Evolutionary conservation across 2,329 filamentous ascomycete genomes (phyloP).

Genomic region (Fusarium floridanum): DNA sequence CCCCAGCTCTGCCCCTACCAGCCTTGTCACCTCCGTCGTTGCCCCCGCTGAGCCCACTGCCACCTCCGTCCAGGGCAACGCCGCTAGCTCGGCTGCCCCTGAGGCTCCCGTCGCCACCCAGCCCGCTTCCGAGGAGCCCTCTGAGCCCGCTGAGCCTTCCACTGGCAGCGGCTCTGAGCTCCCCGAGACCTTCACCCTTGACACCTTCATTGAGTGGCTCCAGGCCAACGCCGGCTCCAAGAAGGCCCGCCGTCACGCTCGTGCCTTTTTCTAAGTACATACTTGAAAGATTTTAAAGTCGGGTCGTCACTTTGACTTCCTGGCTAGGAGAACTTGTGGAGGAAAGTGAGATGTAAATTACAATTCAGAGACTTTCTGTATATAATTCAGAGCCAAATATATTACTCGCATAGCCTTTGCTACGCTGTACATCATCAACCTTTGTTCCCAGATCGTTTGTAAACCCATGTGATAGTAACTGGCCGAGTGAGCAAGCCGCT

Average conservation of each 20-base stretch:
- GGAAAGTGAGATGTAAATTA: not conserved
- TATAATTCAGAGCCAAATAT: not conserved
- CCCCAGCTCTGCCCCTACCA: slow-evolving; percentile 20
- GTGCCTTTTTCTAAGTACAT: slow-evolving; percentile 32
- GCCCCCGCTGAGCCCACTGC: slow-evolving; percentile 16
- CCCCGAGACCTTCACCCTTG: slow-evolving; percentile 42
- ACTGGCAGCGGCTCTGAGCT: slow-evolving; percentile 18
- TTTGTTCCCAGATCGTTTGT: not conserved
- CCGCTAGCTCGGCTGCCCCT: not conserved
- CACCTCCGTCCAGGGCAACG: not conserved
- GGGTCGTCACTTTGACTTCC: not conserved
- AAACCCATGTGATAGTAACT: not conserved
- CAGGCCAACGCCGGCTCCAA: slow-evolving; percentile 16
- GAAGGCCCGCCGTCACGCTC: slow-evolving; percentile 40
- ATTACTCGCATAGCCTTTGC: not conserved
- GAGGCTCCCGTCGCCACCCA: slow-evolving; percentile 11
- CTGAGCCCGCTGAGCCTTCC: not conserved
- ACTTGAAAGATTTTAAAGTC: accelerated
- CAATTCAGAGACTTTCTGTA: not conserved
- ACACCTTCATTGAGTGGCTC: slow-evolving; percentile 43
- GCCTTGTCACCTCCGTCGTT: slow-evolving; percentile 19
- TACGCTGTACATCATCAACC: not conserved
- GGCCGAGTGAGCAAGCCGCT: too few relatives aligned
- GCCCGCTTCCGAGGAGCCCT: slow-evolving; percentile 4
- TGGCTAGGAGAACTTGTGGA: not conserved